Base-by-base conservation (phyloP, 805 yeast genomes). In the Metschnikowia hibisci region DNA sequence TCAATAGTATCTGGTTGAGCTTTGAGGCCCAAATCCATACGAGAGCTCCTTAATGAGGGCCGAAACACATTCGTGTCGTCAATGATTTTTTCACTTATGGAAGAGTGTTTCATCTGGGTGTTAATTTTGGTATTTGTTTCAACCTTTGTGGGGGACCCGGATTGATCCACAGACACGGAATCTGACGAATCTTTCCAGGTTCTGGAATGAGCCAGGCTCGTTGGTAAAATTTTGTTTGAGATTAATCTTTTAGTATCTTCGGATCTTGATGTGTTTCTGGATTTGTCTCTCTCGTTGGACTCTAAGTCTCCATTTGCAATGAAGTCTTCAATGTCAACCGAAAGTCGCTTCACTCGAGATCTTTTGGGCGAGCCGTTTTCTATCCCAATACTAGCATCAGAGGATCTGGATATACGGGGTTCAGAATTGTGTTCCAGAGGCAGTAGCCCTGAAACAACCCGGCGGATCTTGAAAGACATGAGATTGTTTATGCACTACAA, bases 61-160 rank as follows among this genome's bases (percentile, higher is more conserved):
- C 58, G 53, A 27, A 56, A 56, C 41, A 47, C 46, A 46, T 62
- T 62, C 22, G 54, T 54, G 27, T 59, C 62, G 2, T 57, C 46
- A 8, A 62, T 55, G 11, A 62, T 43, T 35, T 56, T 55, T 8
- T 46, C 44, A 14, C 37, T 46, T 14, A 53, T 45, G 11, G 58
- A 29, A 7, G 29, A 13, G 8, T 13, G 29, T 7, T 34, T 32
- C 41, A 7, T 4, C 22, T 2, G 11, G 34, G 12, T 5, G 8
- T 11, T 37, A 16, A 26, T 11, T n/a, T 29, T 13, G 20, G 14
- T 10, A 13, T 3, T 4, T 5, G 27, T 2, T 15, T 22, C 8
- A 13, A 20, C 20, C 12, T 11, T 18, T 20, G 22, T 13, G 15
- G 41, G 28, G 15, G 11, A 35, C 4, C 39, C 32, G n/a, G 39